Evolutionary conservation across 768 basidiomycete species (phyloP).

Genomic region (Amanita rubescens): DNA sequence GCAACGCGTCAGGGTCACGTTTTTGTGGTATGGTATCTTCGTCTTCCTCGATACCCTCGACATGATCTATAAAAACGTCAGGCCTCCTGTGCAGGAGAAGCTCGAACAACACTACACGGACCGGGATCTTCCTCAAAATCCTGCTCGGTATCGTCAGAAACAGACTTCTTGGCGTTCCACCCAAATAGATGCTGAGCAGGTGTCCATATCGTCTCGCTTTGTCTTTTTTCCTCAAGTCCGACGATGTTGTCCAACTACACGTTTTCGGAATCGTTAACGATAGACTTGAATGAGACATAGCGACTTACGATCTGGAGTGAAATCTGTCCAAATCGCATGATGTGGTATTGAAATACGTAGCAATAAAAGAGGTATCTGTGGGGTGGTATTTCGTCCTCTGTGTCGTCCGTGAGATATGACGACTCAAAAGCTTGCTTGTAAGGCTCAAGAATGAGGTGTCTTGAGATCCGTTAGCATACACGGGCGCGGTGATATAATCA

Average conservation of each 20-base stretch:
- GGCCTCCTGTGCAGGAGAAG: not conserved
- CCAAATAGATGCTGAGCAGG: slow-evolving; percentile 32
- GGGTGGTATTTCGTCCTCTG: slow-evolving; percentile 39
- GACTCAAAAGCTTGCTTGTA: slow-evolving; percentile 45
- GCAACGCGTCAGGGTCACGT: slow-evolving; percentile 70
- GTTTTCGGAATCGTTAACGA: not conserved
- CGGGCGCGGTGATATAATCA: not conserved
- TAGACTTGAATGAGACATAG: not conserved
- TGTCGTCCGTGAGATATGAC: slow-evolving; percentile 11
- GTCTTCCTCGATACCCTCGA: slow-evolving; percentile 46
- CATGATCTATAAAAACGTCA: slow-evolving; percentile 25
- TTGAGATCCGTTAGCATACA: slow-evolving; percentile 9
- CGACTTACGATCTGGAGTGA: slow-evolving; percentile 34
- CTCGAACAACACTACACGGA: slow-evolving; percentile 8
- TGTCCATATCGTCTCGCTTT: slow-evolving; percentile 37
- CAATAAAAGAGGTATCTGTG: slow-evolving; percentile 70
- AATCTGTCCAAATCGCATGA: slow-evolving; percentile 31
- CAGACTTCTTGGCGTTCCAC: slow-evolving; percentile 36
- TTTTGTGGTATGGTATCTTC: slow-evolving; percentile 52
- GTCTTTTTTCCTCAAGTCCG: slow-evolving; percentile 42
- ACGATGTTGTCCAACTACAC: slow-evolving; percentile 54
- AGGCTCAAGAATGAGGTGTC: slow-evolving; percentile 50
- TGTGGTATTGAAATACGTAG: slow-evolving; percentile 63
- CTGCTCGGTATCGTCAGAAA: slow-evolving; percentile 33
- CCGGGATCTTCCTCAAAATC: slow-evolving; percentile 73